phyloP scores from a whole-genome alignment of 73 alveolate species.

The Tetrahymena elliotti region DNA sequence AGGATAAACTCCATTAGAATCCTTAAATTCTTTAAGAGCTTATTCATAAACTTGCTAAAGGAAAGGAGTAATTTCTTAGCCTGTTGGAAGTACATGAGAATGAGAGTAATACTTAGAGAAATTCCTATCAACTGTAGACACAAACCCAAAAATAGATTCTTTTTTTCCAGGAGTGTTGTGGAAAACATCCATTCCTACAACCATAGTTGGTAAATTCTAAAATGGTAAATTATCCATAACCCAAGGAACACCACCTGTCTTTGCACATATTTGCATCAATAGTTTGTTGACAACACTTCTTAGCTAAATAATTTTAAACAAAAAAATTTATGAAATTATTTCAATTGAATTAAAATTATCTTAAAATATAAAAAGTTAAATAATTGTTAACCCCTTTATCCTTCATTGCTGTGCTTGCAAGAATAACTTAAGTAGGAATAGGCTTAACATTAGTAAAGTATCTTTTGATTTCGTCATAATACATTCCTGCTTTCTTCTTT shows the following conservation, averaged over 20 bases:
- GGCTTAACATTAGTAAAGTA: constrained; percentile 63
- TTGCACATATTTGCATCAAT: constrained; percentile 86
- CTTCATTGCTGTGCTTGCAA: constrained; percentile 62
- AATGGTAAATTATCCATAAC: constrained; percentile 82
- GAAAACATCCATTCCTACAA: constrained; percentile 73
- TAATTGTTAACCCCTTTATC: constrained; percentile 44
- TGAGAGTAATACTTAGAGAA: constrained; percentile 51
- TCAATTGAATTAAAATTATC: not conserved
- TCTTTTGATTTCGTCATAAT: constrained; percentile 79
- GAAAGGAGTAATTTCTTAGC: constrained; percentile 49
- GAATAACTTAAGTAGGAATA: constrained; percentile 81
- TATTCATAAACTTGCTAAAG: constrained; percentile 23
- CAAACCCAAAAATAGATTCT: constrained; percentile 53
- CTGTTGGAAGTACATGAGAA: constrained; percentile 45
- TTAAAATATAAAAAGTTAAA: not conserved
- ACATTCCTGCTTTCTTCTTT: constrained; percentile 65
- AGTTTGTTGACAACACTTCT: constrained; percentile 85
- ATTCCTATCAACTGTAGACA: constrained; percentile 51
- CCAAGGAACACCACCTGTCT: constrained; percentile 95
- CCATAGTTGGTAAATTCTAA: constrained; percentile 74
- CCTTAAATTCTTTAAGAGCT: constrained; percentile 46
- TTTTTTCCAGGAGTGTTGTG: constrained; percentile 45
- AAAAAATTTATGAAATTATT: not conserved
- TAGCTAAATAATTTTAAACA: not conserved
- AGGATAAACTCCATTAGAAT: constrained; percentile 50